These are phyloP conservation scores for Scenedesmus sp. DNA, from an alignment of 163 green algal genomes.

Conservation along the genomic window DNA sequence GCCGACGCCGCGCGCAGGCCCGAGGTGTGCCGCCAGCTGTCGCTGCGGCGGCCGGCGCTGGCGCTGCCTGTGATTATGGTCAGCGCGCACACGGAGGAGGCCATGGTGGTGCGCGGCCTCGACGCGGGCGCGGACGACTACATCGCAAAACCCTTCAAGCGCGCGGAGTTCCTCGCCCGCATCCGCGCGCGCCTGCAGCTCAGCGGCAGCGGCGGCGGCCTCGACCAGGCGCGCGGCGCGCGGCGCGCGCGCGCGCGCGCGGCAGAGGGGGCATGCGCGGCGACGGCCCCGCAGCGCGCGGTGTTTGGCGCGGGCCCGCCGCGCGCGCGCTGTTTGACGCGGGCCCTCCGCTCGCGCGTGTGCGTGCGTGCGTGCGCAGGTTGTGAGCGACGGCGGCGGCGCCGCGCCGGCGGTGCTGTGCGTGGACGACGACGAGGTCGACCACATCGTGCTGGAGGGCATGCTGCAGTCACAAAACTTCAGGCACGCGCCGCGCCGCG, in stretches of 20 bases:
- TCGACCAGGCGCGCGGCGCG: neutral
- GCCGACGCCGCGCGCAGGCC: constrained; percentile 6
- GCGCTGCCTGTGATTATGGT: constrained; percentile 63
- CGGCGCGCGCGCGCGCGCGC: no score
- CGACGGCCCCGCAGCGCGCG: no score
- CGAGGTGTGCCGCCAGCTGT: constrained; percentile 33
- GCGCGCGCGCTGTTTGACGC: no score
- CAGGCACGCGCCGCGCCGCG: constrained; percentile 9
- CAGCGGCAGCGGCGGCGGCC: neutral
- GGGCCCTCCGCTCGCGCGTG: no score
- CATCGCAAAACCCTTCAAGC: constrained; percentile 66
- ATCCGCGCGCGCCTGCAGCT: constrained; percentile 51
- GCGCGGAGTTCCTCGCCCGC: constrained; percentile 57
- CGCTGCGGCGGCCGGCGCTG: neutral
- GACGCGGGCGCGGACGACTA: constrained; percentile 63
- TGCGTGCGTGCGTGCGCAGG: no score
- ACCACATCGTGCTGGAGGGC: constrained; percentile 60
- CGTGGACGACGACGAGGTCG: constrained; percentile 63
- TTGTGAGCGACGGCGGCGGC: no score
- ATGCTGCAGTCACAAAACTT: constrained; percentile 56
- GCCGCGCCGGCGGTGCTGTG: constrained; percentile 55
- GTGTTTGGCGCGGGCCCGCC: no score
- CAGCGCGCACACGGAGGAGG: constrained; percentile 56
- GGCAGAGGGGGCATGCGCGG: no score
- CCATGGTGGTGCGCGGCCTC: constrained; percentile 54